Conservation (phyloP, 768 basidiomycete species). For the Boletus barrowsii region DNA sequence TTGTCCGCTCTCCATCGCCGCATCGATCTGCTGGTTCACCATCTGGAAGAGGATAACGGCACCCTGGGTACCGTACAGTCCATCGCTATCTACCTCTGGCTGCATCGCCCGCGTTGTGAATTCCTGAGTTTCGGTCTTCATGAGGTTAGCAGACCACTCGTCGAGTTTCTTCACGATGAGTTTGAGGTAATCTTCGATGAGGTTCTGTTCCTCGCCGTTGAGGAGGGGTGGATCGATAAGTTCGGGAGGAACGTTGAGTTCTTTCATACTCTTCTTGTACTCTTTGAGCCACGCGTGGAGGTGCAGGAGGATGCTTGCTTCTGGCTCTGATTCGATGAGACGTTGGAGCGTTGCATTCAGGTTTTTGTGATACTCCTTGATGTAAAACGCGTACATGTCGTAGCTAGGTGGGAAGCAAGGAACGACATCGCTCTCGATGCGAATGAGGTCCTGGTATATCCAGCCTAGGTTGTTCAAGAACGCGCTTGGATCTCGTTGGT, state of each 20-base stretch:
- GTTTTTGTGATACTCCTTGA: slow-evolving; percentile 88
- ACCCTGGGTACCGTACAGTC: slow-evolving; percentile 86
- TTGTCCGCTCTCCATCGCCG: slow-evolving; percentile 94
- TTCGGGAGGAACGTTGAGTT: slow-evolving; percentile 78
- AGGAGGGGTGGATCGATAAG: slow-evolving; percentile 87
- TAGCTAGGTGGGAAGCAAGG: slow-evolving; percentile 92
- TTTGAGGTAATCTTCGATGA: slow-evolving; percentile 94
- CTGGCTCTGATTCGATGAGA: slow-evolving; percentile 70
- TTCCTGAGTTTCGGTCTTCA: slow-evolving; percentile 84
- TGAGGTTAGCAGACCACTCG: slow-evolving; percentile 93
- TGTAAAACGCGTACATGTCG: slow-evolving; percentile 78
- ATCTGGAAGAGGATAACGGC: slow-evolving; percentile 96
- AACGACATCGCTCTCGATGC: slow-evolving; percentile 86
- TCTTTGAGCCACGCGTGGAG: slow-evolving; percentile 95
- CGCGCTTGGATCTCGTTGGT: slow-evolving; percentile 58
- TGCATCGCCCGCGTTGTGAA: slow-evolving; percentile 81
- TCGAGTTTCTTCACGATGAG: slow-evolving; percentile 94
- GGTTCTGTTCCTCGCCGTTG: slow-evolving; percentile 87
- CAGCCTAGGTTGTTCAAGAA: slow-evolving; percentile 82
- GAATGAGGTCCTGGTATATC: slow-evolving; percentile 93
- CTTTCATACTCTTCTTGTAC: slow-evolving; percentile 93
- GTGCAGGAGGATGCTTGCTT: slow-evolving; percentile 82
- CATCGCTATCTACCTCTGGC: slow-evolving; percentile 87
- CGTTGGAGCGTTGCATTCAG: slow-evolving; percentile 71
- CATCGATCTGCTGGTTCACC: slow-evolving; percentile 95